Base-by-base conservation (phyloP, 2,329 filamentous ascomycete genomes). In the Paradendryphiella salina region DNA sequence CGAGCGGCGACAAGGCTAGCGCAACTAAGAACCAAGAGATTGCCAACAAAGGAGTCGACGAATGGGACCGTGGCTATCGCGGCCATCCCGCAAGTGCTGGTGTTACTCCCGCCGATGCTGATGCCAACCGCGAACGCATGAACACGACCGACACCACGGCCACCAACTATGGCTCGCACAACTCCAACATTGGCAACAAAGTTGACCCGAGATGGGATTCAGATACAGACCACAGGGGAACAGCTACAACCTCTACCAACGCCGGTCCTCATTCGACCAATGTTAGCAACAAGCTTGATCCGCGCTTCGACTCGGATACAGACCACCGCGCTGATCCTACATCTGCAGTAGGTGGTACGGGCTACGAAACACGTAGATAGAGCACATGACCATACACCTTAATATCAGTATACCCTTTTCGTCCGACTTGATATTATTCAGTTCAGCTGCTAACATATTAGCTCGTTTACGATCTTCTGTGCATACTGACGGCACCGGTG, bases 11-110 rank as follows among this genome's bases (percentile, higher is more conserved):
- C 51, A 63, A 57, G 32, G 50, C 61, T 7, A 51, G 61, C 38
- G 62, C 63, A 35, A 57, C 57, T n/a, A 70, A 64, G 50, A 63
- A 73, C 46, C 48, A 68, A 45, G 61, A 57, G 7, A 68, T 73
- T 34, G 67, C 70, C 10, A 58, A 63, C 11, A 63, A 64, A 9
- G 72, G 73, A 40, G 55, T 67, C 33, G 54, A 71, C 34, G 72
- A 75, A 45, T 68, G 72, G 48, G 60, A 70, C 6, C 56, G 63
- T 36, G 70, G 68, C 28, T 67, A 70, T 44, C 67, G 69, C 21
- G 65, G 66, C 10, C 64, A 67, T 33, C 57, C 64, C 11, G 63
- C 59, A n/a, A 59, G 60, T 15, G 68, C 67, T 13, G 68, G 67
- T 10, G 64, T 69, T 3, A 64, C 64, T 28, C 63, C 65, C 14